Base-by-base conservation (phyloP, 306 rosid species). In the Gynostemma pentaphyllum region DNA sequence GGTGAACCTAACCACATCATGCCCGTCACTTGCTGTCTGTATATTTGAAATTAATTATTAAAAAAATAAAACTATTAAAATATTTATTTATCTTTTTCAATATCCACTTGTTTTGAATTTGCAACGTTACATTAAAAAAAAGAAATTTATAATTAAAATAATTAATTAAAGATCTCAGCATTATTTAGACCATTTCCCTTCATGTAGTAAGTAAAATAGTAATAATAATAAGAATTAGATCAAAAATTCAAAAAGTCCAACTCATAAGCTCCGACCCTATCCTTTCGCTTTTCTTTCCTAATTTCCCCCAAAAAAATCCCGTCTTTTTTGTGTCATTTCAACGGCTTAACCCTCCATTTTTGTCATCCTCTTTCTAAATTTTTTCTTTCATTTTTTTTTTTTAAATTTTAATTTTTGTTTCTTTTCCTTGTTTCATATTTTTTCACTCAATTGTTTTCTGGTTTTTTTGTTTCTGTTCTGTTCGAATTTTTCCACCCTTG, bases 281-380 rank as follows among this genome's bases (percentile, higher is more conserved):
- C 56, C 26, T 2, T 29, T 37, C 29, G 21, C 29, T 18, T 30
- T 64, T 28, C 42, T 45, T 64, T 13, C 56, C 32, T 45, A 0
- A 45, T 45, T 46, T 46, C 52, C 44, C 68, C 44, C 23, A 48
- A 65, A 47, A 47, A 65, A 36, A 5, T 2, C 36, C 66, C 69
- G 57, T 18, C 4, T 46, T 65, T 65, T 26, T 47, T 65, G 66
- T 61, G 49, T 46, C 49, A 34, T 59, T 23, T 5, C 66, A 61
- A 61, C 45, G 57, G 40, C 45, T 36, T 11, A 39, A 21, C 46
- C 45, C 30, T 19, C 59, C 45, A 19, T 36, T 36, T 49, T 65
- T 11, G 40, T 30, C 59, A 0, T 21, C 45, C 57, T n/a, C n/a
- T 13, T 61, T 61, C 66, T 34, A 7, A 39, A 2, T 1, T 2